Conservation (phyloP, 352 stramenopile genomes). For the Pythium utonaiense region DNA sequence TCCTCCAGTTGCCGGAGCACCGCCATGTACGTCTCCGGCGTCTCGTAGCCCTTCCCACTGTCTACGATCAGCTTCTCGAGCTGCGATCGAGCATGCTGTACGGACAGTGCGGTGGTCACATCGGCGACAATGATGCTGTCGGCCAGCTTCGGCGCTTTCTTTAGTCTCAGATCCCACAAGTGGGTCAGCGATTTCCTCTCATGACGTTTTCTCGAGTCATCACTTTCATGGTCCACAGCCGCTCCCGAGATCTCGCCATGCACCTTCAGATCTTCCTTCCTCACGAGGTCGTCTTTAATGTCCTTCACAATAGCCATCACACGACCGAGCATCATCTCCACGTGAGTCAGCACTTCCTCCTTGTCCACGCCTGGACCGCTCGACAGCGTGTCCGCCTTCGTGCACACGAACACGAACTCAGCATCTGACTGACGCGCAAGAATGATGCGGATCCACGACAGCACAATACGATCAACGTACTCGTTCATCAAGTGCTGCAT, state of each 20-base stretch:
- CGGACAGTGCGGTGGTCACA: neutral
- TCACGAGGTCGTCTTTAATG: too few species aligned
- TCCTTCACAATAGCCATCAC: neutral
- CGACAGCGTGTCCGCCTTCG: too few species aligned
- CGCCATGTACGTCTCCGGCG: constrained; percentile 11
- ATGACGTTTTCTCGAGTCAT: too few species aligned
- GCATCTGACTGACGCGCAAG: constrained; percentile 2
- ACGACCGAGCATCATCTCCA: neutral
- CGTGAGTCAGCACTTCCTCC: neutral
- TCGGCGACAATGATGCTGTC: neutral
- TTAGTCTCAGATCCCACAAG: neutral
- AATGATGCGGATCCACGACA: constrained; percentile 12
- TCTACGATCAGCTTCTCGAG: neutral
- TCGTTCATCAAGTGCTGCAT: neutral
- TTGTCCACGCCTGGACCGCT: neutral
- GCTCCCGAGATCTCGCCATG: too few species aligned
- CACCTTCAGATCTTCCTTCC: too few species aligned
- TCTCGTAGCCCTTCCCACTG: neutral
- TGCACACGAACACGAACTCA: constrained; percentile 18
- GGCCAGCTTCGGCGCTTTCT: neutral
- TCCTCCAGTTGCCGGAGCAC: too few species aligned
- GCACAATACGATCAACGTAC: constrained; percentile 1
- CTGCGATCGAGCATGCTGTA: neutral
- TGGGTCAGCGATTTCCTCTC: too few species aligned
- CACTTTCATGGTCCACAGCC: too few species aligned